phyloP scores from a whole-genome alignment of 768 basidiomycete species.

The Agrocybe pediades region DNA sequence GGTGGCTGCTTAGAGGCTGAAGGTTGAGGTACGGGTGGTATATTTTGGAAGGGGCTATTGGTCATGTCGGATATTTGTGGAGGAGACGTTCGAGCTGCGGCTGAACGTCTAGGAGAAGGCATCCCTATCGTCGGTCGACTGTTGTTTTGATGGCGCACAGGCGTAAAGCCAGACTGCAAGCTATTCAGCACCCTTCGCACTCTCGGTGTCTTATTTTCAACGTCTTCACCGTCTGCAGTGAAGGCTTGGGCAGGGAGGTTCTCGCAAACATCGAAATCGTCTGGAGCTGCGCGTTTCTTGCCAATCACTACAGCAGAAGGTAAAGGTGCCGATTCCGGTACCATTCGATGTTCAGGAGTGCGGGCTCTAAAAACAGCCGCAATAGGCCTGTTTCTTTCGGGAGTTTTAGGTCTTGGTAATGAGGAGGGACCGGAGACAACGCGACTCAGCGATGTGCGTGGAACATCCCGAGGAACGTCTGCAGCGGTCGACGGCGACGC shows the following conservation, averaged over 20 bases:
- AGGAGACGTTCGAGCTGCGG: conserved; percentile 33
- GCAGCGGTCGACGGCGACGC: conserved; percentile 10
- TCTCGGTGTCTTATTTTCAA: conserved; percentile 55
- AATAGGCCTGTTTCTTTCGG: conserved; percentile 42
- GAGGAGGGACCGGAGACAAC: conserved; percentile 47
- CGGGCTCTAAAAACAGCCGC: conserved; percentile 51
- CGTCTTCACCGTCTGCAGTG: conserved; percentile 51
- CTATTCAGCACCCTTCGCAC: conserved; percentile 59
- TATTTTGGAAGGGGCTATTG: conserved; percentile 54
- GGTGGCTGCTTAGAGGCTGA: conserved; percentile 47
- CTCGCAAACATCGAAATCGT: conserved; percentile 67
- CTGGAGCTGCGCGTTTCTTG: conserved; percentile 75
- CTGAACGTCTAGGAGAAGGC: conserved; percentile 52
- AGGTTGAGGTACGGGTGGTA: conserved; percentile 26
- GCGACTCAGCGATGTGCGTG: conserved; percentile 29
- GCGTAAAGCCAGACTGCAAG: conserved; percentile 72
- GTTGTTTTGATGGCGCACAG: conserved; percentile 53
- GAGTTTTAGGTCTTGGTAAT: conserved; percentile 51
- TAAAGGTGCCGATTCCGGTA: conserved; percentile 26
- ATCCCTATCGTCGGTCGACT: conserved; percentile 41
- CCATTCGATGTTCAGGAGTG: conserved; percentile 45
- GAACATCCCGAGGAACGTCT: conserved; percentile 16
- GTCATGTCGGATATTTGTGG: conserved; percentile 57
- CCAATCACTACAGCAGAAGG: conserved; percentile 48
- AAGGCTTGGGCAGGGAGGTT: conserved; percentile 66